Conservation (phyloP, 306 rosid species). For the Parietaria judaica region DNA sequence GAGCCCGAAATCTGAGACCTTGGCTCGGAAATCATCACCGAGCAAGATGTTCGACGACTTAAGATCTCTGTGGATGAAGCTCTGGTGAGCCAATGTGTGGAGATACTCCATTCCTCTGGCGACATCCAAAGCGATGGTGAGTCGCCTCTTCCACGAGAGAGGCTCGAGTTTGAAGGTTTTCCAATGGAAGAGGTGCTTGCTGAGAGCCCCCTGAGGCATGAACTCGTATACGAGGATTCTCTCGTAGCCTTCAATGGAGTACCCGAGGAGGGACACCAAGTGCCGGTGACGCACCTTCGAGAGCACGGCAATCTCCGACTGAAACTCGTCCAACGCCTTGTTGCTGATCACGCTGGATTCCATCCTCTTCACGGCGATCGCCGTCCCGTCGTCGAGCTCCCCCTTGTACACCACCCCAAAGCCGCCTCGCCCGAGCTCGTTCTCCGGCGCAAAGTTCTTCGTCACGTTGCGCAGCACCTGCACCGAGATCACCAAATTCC, state of each 20-base stretch:
- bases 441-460: conserved; percentile 76
- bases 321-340: conserved; percentile 95
- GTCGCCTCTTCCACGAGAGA: conserved; percentile 94
- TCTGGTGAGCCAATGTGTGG: conserved; percentile 78
- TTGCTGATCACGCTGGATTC: conserved; percentile 65
- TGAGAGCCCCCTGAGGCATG: conserved; percentile 98
- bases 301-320: conserved; percentile 87
- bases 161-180: conserved; percentile 63
- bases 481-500: conserved; percentile 81
- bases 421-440: conserved; percentile 97
- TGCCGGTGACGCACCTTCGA: conserved; percentile 96
- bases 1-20: conserved; percentile 91
- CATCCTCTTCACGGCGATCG: conserved; percentile 93
- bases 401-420: conserved; percentile 95
- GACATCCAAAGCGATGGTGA: conserved; percentile 89
- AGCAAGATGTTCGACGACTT: conserved; percentile 91
- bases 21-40: conserved; percentile 80
- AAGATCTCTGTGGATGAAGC: conserved; percentile 99
- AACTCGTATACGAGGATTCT: conserved; percentile 83
- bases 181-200: conserved; percentile 94
- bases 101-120: conserved; percentile 99
- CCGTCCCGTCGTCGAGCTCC: conserved; percentile 89
- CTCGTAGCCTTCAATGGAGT: conserved; percentile 67
- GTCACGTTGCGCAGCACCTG: conserved; percentile 86
- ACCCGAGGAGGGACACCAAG: conserved; percentile 86